Evolutionary conservation across 2,329 filamentous ascomycete species (phyloP).

Genomic region (Thelonectria blattea): DNA sequence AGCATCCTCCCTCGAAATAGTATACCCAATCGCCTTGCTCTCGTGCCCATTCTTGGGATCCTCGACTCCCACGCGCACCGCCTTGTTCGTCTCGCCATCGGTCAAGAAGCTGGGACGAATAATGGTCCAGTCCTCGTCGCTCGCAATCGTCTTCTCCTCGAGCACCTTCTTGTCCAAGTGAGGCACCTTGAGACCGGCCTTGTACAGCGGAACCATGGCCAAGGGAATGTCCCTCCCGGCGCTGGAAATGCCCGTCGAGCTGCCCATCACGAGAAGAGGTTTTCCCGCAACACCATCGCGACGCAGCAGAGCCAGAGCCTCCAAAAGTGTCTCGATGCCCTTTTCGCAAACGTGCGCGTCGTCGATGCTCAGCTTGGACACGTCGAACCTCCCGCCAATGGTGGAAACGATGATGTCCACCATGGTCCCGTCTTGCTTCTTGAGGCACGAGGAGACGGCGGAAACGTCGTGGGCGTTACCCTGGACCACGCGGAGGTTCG

Average conservation of each 20-base stretch:
- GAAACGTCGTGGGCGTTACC: constrained; percentile 55
- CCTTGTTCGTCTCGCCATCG: constrained; percentile 35
- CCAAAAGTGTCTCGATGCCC: constrained; percentile 51
- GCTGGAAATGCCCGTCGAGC: constrained; percentile 48
- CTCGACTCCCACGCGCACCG: constrained; percentile 49
- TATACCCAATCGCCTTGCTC: constrained; percentile 51
- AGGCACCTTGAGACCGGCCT: constrained; percentile 47
- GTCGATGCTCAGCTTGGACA: constrained; percentile 46
- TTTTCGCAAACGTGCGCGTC: constrained; percentile 56
- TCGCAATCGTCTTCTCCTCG: constrained; percentile 44
- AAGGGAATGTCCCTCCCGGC: constrained; percentile 51
- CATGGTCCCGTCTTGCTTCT: constrained; percentile 37
- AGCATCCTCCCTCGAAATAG: constrained; percentile 54
- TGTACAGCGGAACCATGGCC: constrained; percentile 51
- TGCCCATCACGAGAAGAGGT: constrained; percentile 45
- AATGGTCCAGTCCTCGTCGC: constrained; percentile 45
- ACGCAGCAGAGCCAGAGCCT: constrained; percentile 44
- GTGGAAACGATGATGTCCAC: constrained; percentile 56
- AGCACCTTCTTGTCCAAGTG: constrained; percentile 56
- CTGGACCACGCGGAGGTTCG: constrained; percentile 51
- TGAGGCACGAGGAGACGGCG: constrained; percentile 47
- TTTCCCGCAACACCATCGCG: constrained; percentile 32
- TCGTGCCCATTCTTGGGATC: constrained; percentile 43
- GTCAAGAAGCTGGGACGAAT: constrained; percentile 47
- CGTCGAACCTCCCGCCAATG: constrained; percentile 49